Evolutionary conservation across 306 rosid genomes (phyloP).

Genomic region (Parietaria judaica): DNA sequence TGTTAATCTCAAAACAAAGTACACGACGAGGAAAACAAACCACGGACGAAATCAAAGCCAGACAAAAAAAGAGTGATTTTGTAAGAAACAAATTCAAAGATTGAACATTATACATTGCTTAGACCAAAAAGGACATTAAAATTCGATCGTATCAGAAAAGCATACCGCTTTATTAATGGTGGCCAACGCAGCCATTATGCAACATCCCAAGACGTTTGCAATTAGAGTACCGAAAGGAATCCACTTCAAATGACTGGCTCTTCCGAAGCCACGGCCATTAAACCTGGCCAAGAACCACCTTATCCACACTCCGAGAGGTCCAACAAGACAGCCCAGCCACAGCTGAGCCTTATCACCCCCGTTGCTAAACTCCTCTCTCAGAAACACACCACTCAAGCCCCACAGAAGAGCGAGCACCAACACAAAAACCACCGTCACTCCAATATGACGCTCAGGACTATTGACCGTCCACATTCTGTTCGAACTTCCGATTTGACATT

Average conservation of each 20-base stretch:
- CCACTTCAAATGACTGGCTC: conserved; percentile 38
- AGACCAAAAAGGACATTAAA: no score
- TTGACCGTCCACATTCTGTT: neutral
- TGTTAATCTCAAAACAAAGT: no score
- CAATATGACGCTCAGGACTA: conserved; percentile 32
- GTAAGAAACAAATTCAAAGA: no score
- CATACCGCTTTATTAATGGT: conserved; percentile 46
- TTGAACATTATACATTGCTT: no score
- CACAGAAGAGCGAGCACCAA: conserved; percentile 38
- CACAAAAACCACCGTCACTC: conserved; percentile 26
- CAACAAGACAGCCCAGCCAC: conserved; percentile 71
- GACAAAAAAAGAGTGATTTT: no score
- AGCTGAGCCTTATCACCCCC: conserved; percentile 30
- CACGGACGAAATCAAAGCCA: no score
- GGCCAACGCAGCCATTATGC: conserved; percentile 74
- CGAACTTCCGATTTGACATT: conserved; percentile 10
- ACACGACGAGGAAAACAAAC: no score
- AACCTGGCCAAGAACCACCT: conserved; percentile 67
- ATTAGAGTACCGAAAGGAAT: conserved; percentile 66
- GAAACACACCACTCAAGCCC: conserved; percentile 32
- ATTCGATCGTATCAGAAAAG: neutral
- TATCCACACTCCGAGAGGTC: conserved; percentile 76
- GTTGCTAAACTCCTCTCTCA: conserved; percentile 32
- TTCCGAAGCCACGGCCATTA: conserved; percentile 69
- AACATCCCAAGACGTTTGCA: conserved; percentile 79